Percentiles rank a stretch among this genome's conserved stretches.
phyloP scores from a whole-genome alignment of 75 land plant genomes.

The Cupressus sempervirens region DNA sequence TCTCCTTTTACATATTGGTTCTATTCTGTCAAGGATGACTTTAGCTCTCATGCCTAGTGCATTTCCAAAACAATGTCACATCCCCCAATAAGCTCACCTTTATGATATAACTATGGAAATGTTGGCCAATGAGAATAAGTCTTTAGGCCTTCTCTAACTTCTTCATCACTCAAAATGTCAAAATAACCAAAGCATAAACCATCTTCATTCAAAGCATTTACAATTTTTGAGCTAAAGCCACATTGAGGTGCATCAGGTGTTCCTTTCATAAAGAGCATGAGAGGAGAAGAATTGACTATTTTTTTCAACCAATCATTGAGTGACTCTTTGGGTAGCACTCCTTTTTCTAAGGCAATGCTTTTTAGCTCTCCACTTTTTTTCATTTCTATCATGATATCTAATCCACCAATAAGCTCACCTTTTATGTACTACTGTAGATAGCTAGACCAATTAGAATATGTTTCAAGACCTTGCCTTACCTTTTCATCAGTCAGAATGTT shows the following conservation, averaged over 20 bases:
- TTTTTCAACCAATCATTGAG: slow-evolving; percentile 60
- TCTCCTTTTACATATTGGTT: background rate
- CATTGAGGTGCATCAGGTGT: slow-evolving; percentile 72
- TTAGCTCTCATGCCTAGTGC: slow-evolving; percentile 63
- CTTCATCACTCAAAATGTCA: slow-evolving; percentile 76
- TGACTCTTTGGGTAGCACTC: slow-evolving; percentile 37
- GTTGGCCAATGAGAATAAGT: slow-evolving; percentile 90
- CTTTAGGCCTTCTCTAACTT: slow-evolving; percentile 80
- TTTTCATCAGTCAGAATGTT: slow-evolving; percentile 73
- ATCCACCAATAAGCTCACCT: slow-evolving; percentile 85
- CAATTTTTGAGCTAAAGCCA: slow-evolving; percentile 91
- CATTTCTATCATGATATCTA: slow-evolving; percentile 80
- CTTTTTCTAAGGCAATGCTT: slow-evolving; percentile 53
- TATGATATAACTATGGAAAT: slow-evolving; percentile 84
- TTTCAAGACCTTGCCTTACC: slow-evolving; percentile 77
- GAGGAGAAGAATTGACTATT: slow-evolving; percentile 45
- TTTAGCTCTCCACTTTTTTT: slow-evolving; percentile 76
- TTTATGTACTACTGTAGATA: slow-evolving; percentile 75
- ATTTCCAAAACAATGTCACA: slow-evolving; percentile 84
- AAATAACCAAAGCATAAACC: slow-evolving; percentile 67
- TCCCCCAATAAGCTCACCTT: slow-evolving; percentile 89
- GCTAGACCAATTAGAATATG: slow-evolving; percentile 86
- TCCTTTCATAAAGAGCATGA: slow-evolving; percentile 85
- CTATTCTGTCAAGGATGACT: slow-evolving; percentile 64
- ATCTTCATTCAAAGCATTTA: slow-evolving; percentile 56